Percentiles rank a stretch among this genome's conserved stretches.
These are phyloP conservation scores for Hamamelis virginiana DNA, from an alignment of 164 flowering plant genomes.

Conservation along the genomic window DNA sequence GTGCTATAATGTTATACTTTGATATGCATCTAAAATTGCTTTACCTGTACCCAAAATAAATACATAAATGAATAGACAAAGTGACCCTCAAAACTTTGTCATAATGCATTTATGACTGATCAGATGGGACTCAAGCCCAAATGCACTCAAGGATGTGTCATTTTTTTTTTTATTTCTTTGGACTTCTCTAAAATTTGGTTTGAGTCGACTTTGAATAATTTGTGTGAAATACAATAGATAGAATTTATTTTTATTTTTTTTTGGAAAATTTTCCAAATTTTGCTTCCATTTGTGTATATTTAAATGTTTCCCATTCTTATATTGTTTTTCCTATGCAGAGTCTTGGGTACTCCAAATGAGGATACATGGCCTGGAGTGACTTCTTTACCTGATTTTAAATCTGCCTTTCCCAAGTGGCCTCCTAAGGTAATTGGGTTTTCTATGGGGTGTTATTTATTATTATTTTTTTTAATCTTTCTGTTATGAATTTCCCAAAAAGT, in stretches of 20 bases:
- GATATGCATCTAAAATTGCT: neutral
- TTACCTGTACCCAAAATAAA: neutral
- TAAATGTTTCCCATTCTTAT: neutral
- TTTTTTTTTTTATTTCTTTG: neutral
- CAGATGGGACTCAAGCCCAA: neutral
- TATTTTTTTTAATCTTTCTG: neutral
- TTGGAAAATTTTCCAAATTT: neutral
- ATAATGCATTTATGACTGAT: neutral
- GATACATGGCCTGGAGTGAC: slow-evolving; percentile 95
- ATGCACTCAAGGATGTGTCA: neutral
- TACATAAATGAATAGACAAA: neutral
- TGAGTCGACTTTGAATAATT: neutral
- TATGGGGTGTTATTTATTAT: neutral
- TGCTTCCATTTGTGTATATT: neutral
- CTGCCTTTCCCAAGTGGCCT: slow-evolving; percentile 91
- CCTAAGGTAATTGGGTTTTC: slow-evolving; percentile 50
- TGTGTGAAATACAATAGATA: neutral
- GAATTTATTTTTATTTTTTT: no score
- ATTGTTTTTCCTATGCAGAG: slow-evolving; percentile 35
- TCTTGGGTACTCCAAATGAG: slow-evolving; percentile 89
- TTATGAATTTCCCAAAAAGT: neutral
- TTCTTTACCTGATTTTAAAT: slow-evolving; percentile 85
- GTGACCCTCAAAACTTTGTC: neutral
- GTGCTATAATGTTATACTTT: neutral
- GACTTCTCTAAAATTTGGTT: neutral